Evolutionary conservation across 2,329 filamentous ascomycete species (phyloP).

Genomic region (Colletotrichum incanum): DNA sequence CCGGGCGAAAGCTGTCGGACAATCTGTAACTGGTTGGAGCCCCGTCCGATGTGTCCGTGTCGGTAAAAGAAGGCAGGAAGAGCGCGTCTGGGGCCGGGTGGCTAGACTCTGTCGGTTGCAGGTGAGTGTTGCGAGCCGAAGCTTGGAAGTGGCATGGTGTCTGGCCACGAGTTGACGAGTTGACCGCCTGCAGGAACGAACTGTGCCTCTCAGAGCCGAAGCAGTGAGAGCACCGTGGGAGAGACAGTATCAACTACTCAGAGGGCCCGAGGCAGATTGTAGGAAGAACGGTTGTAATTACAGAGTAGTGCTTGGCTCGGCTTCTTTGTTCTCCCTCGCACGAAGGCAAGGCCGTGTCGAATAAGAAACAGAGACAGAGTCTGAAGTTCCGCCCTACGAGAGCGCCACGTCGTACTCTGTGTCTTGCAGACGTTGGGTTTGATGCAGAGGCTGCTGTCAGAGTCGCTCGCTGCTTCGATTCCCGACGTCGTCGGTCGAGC

Average conservation of each 20-base stretch:
- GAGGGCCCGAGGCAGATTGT: not conserved
- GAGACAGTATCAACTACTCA: not conserved
- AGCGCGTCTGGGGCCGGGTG: conserved; percentile 3
- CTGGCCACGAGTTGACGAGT: conserved; percentile 17
- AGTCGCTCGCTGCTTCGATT: not conserved
- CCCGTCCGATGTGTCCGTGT: conserved; percentile 18
- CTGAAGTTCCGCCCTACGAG: conserved; percentile 13
- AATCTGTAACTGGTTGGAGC: not conserved
- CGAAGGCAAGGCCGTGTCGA: conserved; percentile 14
- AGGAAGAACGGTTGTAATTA: not conserved
- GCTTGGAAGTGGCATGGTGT: conserved; percentile 33
- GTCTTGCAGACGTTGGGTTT: not conserved
- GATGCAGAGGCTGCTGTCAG: not conserved
- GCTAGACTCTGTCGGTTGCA: conserved; percentile 28
- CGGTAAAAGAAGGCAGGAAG: not conserved
- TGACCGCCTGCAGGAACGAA: conserved; percentile 1
- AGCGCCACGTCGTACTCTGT: not conserved
- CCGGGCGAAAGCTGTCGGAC: conserved; percentile 22
- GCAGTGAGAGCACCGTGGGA: not conserved
- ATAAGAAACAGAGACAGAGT: not conserved
- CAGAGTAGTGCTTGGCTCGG: not conserved
- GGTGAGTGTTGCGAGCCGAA: conserved; percentile 18
- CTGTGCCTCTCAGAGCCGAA: not conserved
- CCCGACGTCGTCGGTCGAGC: conserved; percentile 20
- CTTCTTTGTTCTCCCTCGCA: not conserved